Evolutionary conservation across 805 yeast species (phyloP).

Genomic region (Metschnikowia cubensis): DNA sequence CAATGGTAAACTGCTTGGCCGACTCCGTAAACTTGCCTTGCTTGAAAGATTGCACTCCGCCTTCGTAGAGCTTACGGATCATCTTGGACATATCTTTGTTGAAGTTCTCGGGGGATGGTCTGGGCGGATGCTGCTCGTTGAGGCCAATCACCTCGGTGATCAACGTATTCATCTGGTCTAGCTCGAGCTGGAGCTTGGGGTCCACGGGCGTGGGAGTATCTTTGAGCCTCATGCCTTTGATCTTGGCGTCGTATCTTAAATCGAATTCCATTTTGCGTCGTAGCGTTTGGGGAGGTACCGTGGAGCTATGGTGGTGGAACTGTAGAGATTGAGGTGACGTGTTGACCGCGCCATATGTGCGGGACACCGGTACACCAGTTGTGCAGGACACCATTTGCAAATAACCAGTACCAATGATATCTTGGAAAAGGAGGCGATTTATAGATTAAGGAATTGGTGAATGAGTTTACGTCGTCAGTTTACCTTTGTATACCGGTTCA

Average conservation of each 20-base stretch:
- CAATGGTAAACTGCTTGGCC: slow-evolving; percentile 58
- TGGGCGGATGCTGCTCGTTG: slow-evolving; percentile 49
- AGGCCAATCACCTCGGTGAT: slow-evolving; percentile 37
- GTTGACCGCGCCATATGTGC: neutral
- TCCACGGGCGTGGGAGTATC: slow-evolving; percentile 10
- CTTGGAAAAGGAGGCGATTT: too few species aligned
- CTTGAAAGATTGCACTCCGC: slow-evolving; percentile 58
- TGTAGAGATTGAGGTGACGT: neutral
- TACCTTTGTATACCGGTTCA: too few species aligned
- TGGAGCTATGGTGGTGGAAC: too few species aligned
- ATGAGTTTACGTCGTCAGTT: too few species aligned
- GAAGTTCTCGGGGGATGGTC: slow-evolving; percentile 52
- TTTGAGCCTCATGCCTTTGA: slow-evolving; percentile 14
- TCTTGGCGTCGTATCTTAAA: slow-evolving; percentile 18
- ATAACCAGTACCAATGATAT: too few species aligned
- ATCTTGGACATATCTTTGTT: slow-evolving; percentile 52
- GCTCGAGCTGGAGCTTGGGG: slow-evolving; percentile 37
- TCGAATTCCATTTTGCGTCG: slow-evolving; percentile 14
- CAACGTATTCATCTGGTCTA: slow-evolving; percentile 39
- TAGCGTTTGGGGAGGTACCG: neutral
- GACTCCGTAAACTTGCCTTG: slow-evolving; percentile 55
- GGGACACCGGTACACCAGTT: neutral
- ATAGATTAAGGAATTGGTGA: too few species aligned
- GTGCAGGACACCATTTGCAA: too few species aligned
- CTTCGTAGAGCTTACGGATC: slow-evolving; percentile 61